Base-by-base conservation (phyloP, 208 protist species). In the Leishmania lainsoni region DNA sequence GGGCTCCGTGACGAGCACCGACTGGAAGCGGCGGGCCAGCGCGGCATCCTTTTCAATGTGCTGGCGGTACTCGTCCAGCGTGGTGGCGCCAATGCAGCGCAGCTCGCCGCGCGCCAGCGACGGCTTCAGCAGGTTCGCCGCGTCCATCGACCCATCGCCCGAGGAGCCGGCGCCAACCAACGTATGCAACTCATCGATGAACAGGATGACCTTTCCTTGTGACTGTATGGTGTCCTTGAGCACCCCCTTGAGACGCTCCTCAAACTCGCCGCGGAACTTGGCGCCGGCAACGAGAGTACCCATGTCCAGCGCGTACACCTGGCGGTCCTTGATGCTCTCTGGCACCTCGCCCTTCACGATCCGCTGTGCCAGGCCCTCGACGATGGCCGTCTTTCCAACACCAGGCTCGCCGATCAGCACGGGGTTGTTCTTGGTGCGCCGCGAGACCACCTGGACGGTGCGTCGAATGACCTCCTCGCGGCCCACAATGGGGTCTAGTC, bases 381-480 rank as follows among this genome's bases (percentile, higher is more conserved):
- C 96, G 74, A 99, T 97, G 32, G 96, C 95, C 2, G 97, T 98
- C 89, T 99, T 98, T 26, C 95, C 97, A 51, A 98, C 97, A 72
- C 97, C 97, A 32, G 98, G 96, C 85, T 99, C 96, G 75, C 99
- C 99, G 70, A 99, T 99, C 22, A 99, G 94, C 12, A 99, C 98
- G 29, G 99, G 99, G 88, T 99, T 99, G 97, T 99, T 99, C 92
- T 99, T 99, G 32, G 99, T 99, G 76, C 99, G 95, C 32, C 99
- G 92, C 58, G 94, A 95, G 35, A 99, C 86, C 14, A 99, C 96
- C 88, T 99, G 95, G 76, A 99, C 99, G 10, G 98, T 95, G 54
- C 99, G 90, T 12, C 99, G 91, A 78, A 99, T 99, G 76, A 99
- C 98, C 59, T 99, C 99, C 86, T 99, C 99, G 61, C 99, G 91